Conservation (phyloP, 352 stramenopile genomes). For the Pythium periplocum region DNA sequence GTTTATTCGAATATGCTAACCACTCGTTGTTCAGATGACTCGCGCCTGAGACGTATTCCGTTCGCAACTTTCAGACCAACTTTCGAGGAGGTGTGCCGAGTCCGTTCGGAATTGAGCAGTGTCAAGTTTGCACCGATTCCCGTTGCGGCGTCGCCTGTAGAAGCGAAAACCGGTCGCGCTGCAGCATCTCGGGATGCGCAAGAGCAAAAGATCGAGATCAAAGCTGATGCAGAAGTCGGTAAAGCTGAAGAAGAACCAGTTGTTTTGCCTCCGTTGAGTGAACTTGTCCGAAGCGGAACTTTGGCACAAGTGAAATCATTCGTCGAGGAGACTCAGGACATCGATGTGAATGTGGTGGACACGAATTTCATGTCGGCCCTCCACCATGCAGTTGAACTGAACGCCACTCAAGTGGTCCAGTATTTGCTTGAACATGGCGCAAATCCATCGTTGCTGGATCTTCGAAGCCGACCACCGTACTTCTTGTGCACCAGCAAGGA, state of each 20-base stretch:
- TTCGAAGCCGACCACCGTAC: constrained; percentile 80
- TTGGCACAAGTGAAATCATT: constrained; percentile 33
- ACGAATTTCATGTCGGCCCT: constrained; percentile 69
- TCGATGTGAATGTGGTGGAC: constrained; percentile 57
- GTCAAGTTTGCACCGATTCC: constrained; percentile 58
- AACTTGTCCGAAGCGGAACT: constrained; percentile 16
- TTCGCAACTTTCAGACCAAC: constrained; percentile 84
- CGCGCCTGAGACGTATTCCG: constrained; percentile 68
- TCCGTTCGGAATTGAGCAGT: constrained; percentile 63
- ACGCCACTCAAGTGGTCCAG: constrained; percentile 37
- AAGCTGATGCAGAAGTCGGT: constrained; percentile 3
- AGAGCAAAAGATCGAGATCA: constrained; percentile 1
- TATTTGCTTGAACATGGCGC: constrained; percentile 80
- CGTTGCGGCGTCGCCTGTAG: constrained; percentile 9
- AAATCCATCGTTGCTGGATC: constrained; percentile 81
- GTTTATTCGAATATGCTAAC: not conserved
- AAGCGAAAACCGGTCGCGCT: no score
- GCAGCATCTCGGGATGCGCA: no score
- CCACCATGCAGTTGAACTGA: constrained; percentile 58
- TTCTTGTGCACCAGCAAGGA: constrained; percentile 88
- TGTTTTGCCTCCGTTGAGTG: constrained; percentile 8
- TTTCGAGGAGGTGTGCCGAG: constrained; percentile 79
- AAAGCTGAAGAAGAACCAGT: not conserved
- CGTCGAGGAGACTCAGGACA: constrained; percentile 17
- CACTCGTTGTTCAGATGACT: constrained; percentile 28